phyloP scores from a whole-genome alignment of 2,329 filamentous ascomycete species.

The Fusarium denticulatum region DNA sequence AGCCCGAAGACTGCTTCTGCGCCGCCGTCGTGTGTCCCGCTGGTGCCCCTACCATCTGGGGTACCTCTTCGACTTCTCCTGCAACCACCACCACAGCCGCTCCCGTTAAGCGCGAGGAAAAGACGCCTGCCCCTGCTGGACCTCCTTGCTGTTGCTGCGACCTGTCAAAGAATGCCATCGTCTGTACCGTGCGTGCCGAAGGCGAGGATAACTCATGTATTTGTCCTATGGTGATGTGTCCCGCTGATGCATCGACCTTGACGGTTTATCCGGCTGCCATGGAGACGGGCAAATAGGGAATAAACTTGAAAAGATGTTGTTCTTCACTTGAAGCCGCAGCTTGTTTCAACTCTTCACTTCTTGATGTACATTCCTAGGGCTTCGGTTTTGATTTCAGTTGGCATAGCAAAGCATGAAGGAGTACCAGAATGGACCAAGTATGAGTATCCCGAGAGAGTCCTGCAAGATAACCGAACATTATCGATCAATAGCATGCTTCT shows the following conservation, averaged over 20 bases:
- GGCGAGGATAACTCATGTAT: constrained; percentile 32
- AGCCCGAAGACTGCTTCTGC: constrained; percentile 42
- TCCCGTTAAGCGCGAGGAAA: constrained; percentile 9
- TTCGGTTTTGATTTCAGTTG: not conserved
- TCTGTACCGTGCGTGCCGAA: constrained; percentile 31
- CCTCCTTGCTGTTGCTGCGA: constrained; percentile 41
- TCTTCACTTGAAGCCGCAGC: constrained; percentile 1
- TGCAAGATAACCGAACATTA: not conserved
- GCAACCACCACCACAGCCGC: not conserved
- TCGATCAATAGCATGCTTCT: not conserved
- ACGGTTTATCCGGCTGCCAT: constrained; percentile 5
- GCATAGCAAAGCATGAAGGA: constrained; percentile 3
- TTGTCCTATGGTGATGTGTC: constrained; percentile 35
- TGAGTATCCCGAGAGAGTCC: not conserved
- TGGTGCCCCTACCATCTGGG: constrained; percentile 29
- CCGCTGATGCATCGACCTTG: constrained; percentile 32
- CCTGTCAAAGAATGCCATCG: constrained; percentile 16
- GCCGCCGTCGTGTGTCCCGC: constrained; percentile 36
- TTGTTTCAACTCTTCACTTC: constrained; percentile 14
- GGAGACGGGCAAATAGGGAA: constrained; percentile 14
- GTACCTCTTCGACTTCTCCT: not conserved
- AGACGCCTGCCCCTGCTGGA: not conserved
- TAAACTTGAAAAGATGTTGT: not conserved
- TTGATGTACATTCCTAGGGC: constrained; percentile 19
- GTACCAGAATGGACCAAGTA: not conserved